Conservation (phyloP, 257 asterid genomes). For the Capsicum rhomboideum region DNA sequence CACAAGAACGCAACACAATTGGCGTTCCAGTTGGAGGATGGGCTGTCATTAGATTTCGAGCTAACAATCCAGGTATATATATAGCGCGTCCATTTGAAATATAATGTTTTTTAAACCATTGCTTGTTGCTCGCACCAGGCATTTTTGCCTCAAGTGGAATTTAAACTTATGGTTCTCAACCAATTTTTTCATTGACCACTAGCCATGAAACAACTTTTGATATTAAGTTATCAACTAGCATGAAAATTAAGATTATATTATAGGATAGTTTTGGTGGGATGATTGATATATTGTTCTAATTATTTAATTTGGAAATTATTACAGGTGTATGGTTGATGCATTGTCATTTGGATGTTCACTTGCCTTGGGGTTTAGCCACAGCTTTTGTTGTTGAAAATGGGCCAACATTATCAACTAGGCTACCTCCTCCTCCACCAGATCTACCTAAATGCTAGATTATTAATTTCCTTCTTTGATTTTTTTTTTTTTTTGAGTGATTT, state of each 20-base stretch:
- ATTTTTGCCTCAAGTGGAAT: not conserved
- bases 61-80: slow-evolving; percentile 40
- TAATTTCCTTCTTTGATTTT: not conserved
- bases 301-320: not conserved
- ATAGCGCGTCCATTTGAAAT: not conserved
- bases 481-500: not conserved
- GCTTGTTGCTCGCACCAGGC: no score
- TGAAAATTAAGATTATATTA: not conserved
- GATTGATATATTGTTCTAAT: not conserved
- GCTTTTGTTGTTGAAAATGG: slow-evolving; percentile 39
- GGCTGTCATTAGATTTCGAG: slow-evolving; percentile 46
- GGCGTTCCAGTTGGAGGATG: slow-evolving; percentile 47
- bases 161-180: not conserved
- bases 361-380: slow-evolving; percentile 45
- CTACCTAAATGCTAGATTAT: slow-evolving; percentile 23
- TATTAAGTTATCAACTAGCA: not conserved
- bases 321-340: slow-evolving; percentile 54
- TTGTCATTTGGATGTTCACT: slow-evolving; percentile 57
- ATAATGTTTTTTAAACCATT: accelerated
- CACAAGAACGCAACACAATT: slow-evolving; percentile 41
- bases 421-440: slow-evolving; percentile 42
- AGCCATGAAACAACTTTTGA: not conserved
- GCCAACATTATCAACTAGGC: slow-evolving; percentile 16
- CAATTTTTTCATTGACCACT: not conserved
- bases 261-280: not conserved